Evolutionary conservation across 495 filamentous ascomycete species (phyloP), one percentile per base, ranked within the genome.

Genomic region (Rhypophila decipiens): DNA sequence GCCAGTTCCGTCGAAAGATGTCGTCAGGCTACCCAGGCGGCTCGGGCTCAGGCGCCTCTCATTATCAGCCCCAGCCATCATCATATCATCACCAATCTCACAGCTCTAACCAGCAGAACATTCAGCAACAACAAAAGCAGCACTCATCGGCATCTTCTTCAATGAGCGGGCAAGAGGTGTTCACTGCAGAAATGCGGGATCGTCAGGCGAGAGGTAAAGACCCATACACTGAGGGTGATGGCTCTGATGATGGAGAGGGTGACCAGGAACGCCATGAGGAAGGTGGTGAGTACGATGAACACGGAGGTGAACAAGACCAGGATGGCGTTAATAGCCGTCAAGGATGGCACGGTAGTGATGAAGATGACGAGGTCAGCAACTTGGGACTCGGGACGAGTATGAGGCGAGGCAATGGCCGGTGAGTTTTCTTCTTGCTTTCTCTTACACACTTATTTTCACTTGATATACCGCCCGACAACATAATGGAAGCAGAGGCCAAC

Each of bases 151-250:
- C 44, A 5, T 56, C 55, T 4, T 48, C 58, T 5, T 50, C 52
- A 1, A 42, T n/a, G 44, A 21, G 24, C 12, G 27, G 24, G 24
- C 40, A 39, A 35, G 43, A 49, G 31, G 10, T 23, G 21, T 67
- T 71, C 57, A 67, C 69, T 9, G 22, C 60, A 12, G 38, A 60
- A 36, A 75, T 74, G 73, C 68, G 70, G 44, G 72, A 77, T 52
- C 65, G 68, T 5, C 76, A 79, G 55, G 73, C 76, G 4, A 61
- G 76, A n/a, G 74, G 74, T 18, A 76, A 75, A 46, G 66, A 76
- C 52, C 72, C 72, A 1, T 75, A 73, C 59, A 38, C 55, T 22
- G 49, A 50, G 11, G 52, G 38, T 38, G 54, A 59, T 17, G 44
- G 40, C 31, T 58, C 58, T 19, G 56, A 56, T 5, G 64, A 55